Evolutionary conservation across 768 basidiomycete species (phyloP).

Genomic region (Floccularia luteovirens): DNA sequence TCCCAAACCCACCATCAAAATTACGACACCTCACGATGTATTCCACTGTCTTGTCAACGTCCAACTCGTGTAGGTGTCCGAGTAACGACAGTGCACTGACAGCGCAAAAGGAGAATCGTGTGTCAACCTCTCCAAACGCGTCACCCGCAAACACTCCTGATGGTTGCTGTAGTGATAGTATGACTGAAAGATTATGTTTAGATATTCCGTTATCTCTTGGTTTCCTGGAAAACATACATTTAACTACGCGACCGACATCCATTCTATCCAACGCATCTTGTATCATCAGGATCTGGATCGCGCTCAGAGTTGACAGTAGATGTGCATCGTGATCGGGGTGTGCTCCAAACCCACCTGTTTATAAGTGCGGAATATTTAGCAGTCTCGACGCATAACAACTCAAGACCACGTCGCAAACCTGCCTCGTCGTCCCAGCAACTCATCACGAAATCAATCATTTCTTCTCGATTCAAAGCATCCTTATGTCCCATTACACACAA

Average conservation of each 20-base stretch:
- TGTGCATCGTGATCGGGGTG: conserved; percentile 94
- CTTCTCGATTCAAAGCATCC: conserved; percentile 75
- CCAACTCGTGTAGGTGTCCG: conserved; percentile 61
- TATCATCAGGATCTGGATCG: conserved; percentile 84
- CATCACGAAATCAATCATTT: conserved; percentile 86
- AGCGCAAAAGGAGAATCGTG: conserved; percentile 88
- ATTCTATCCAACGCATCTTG: conserved; percentile 74
- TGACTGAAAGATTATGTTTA: conserved; percentile 39
- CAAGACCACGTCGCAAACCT: conserved; percentile 33
- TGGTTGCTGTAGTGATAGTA: conserved; percentile 76
- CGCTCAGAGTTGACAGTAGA: conserved; percentile 79
- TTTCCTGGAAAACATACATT: conserved; percentile 43
- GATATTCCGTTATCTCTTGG: background rate
- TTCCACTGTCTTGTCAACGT: conserved; percentile 55
- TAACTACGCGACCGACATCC: conserved; percentile 60
- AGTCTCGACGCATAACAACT: background rate
- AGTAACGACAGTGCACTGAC: conserved; percentile 77
- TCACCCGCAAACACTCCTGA: conserved; percentile 92
- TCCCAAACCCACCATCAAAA: conserved; percentile 95
- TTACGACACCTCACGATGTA: conserved; percentile 80
- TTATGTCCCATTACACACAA: conserved; percentile 71
- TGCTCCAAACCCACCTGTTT: conserved; percentile 80
- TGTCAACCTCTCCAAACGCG: conserved; percentile 85
- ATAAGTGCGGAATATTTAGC: background rate
- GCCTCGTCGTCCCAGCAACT: conserved; percentile 92